A percentile compares a stretch with the other conserved stretches of the same genome.
Evolutionary conservation across 2,329 filamentous ascomycete genomes (phyloP).

Genomic region (Hawksworthiomyces lignivorus): DNA sequence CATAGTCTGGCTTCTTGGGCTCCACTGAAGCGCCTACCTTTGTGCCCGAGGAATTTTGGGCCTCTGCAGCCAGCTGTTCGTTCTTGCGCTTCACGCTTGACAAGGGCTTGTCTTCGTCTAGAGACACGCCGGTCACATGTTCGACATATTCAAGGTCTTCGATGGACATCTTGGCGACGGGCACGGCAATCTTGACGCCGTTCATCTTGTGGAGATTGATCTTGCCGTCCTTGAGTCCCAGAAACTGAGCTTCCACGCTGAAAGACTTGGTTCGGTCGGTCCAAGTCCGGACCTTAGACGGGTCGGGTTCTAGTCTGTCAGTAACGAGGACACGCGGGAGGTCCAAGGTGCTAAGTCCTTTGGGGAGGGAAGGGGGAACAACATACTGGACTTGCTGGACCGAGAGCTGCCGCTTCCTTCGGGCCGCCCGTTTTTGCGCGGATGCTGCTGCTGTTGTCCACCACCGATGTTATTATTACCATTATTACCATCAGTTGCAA

Average conservation of each 20-base stretch:
- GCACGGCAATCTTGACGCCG: conserved; percentile 96
- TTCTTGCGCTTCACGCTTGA: conserved; percentile 62
- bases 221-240: conserved; percentile 83
- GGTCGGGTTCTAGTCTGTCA: conserved; percentile 61
- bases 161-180: conserved; percentile 88
- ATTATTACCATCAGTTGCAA: conserved; percentile 58
- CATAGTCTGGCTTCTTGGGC: conserved; percentile 66
- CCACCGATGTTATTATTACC: conserved; percentile 35
- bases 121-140: conserved; percentile 71
- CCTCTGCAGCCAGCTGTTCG: conserved; percentile 16
- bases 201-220: conserved; percentile 98
- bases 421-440: conserved; percentile 51
- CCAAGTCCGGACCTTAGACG: conserved; percentile 80
- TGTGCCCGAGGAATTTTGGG: conserved; percentile 21
- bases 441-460: conserved; percentile 59
- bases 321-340: too few relatives aligned
- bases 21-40: conserved; percentile 57
- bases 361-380: not conserved
- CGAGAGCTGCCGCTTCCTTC: conserved; percentile 43
- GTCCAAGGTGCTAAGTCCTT: too few relatives aligned
- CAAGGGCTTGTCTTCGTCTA: conserved; percentile 91
- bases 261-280: conserved; percentile 93
- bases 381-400: conserved; percentile 50
- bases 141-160: conserved; percentile 96
- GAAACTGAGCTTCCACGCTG: conserved; percentile 93